These are phyloP conservation scores for Sextonia rubra DNA, from an alignment of 164 flowering plant genomes.

Conservation along the genomic window DNA sequence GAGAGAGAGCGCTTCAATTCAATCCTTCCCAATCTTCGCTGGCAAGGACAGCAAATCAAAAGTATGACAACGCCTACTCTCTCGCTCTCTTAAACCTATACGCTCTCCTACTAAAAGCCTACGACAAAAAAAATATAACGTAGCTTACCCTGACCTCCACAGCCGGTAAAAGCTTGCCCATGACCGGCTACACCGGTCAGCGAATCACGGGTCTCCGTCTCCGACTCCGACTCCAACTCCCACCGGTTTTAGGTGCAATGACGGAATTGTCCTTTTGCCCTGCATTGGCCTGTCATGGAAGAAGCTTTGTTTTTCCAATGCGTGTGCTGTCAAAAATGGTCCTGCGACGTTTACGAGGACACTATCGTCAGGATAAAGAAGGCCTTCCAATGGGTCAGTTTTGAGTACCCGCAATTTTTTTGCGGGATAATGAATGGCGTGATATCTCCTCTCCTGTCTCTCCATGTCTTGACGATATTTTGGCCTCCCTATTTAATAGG, in stretches of 20 bases:
- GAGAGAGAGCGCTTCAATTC: constrained; percentile 6
- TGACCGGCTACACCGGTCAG: constrained; percentile 32
- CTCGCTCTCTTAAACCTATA: constrained; percentile 4
- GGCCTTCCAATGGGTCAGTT: neutral
- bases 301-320: neutral
- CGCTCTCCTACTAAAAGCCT: neutral
- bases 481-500: too few relatives aligned
- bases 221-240: constrained; percentile 14
- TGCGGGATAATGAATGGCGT: too few relatives aligned
- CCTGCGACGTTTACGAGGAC: neutral
- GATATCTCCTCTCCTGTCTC: neutral
- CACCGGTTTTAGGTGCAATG: neutral
- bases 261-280: neutral
- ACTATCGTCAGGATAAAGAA: neutral
- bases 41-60: constrained; percentile 36
- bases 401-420: neutral
- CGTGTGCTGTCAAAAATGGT: neutral
- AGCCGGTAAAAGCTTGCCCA: constrained; percentile 12
- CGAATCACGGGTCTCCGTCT: constrained; percentile 41
- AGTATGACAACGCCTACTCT: too few relatives aligned
- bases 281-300: neutral
- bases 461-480: neutral
- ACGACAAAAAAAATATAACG: too few relatives aligned
- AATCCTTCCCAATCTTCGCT: constrained; percentile 71
- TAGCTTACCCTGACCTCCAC: too few relatives aligned